Conservation (phyloP, 1,284 basidiomycete species). For the Trichosporon ovoides region DNA sequence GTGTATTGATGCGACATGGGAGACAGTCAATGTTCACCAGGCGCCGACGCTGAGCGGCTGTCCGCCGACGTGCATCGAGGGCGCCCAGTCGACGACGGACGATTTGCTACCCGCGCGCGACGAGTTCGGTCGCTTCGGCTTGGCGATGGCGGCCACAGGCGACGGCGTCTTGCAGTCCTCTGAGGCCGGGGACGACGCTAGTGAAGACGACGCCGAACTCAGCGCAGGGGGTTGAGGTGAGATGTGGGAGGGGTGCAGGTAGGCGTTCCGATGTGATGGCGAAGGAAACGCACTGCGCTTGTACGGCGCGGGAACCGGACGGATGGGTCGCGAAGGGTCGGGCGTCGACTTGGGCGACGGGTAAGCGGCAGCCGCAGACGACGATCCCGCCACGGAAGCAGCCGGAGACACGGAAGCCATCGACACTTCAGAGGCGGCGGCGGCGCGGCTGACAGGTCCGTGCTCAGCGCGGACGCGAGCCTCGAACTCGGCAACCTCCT, state of each 20-base stretch:
- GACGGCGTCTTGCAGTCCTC: slow-evolving; percentile 48
- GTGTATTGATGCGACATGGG: not conserved
- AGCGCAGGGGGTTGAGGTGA: slow-evolving; percentile 39
- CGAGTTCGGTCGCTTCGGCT: slow-evolving; percentile 13
- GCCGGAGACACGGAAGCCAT: slow-evolving; percentile 10
- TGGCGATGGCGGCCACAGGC: slow-evolving; percentile 32
- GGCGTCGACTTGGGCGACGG: slow-evolving; percentile 46
- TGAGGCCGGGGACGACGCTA: slow-evolving; percentile 41
- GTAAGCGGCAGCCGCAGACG: slow-evolving; percentile 26
- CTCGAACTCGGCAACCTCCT: slow-evolving; percentile 44
- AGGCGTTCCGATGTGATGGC: slow-evolving; percentile 21
- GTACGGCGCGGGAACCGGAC: slow-evolving; percentile 29
- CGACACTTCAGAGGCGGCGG: slow-evolving; percentile 10
- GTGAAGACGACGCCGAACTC: slow-evolving; percentile 38
- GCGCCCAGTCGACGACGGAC: slow-evolving; percentile 14
- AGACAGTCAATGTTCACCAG: slow-evolving; percentile 6
- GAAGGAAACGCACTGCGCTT: slow-evolving; percentile 18
- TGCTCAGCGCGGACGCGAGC: slow-evolving; percentile 34
- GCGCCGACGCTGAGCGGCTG: slow-evolving; percentile 18
- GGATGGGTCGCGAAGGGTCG: slow-evolving; percentile 37
- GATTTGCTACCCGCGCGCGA: slow-evolving; percentile 12
- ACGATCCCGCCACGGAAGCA: slow-evolving; percentile 5
- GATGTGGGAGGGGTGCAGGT: slow-evolving; percentile 20
- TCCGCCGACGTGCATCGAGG: slow-evolving; percentile 12
- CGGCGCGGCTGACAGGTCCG: slow-evolving; percentile 23